Conservation (phyloP, 108 stramenopile species). For the Cyclotella choctawhatcheeana region DNA sequence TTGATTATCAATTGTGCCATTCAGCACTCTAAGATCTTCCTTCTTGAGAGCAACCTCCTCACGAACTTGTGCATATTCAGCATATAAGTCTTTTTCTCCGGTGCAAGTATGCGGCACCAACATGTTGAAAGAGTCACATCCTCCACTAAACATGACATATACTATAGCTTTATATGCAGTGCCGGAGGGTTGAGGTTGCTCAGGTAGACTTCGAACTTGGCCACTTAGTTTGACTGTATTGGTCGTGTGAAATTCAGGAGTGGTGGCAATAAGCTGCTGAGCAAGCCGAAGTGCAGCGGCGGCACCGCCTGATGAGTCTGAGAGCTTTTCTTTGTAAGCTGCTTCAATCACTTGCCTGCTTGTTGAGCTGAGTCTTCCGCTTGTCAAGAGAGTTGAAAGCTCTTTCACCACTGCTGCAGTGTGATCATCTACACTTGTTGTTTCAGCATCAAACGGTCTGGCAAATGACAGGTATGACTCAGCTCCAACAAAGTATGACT, state of each 20-base stretch:
- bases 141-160: conserved; percentile 57
- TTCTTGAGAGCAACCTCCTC: conserved; percentile 44
- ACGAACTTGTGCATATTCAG: conserved; percentile 38
- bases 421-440: conserved; percentile 26
- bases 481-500: conserved; percentile 32
- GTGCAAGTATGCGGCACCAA: conserved; percentile 53
- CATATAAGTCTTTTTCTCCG: conserved; percentile 35
- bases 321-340: conserved; percentile 25
- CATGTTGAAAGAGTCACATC: conserved; percentile 63
- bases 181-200: conserved; percentile 17
- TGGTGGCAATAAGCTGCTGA: conserved; percentile 27
- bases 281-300: conserved; percentile 33
- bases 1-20: conserved; percentile 49
- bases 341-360: conserved; percentile 31
- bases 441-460: conserved; percentile 22
- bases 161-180: conserved; percentile 64
- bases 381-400: conserved; percentile 54
- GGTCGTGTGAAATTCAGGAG: conserved; percentile 59
- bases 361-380: conserved; percentile 51
- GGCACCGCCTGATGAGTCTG: conserved; percentile 13
- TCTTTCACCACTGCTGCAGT: conserved; percentile 36
- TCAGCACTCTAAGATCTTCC: conserved; percentile 20
- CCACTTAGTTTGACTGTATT: conserved; percentile 35
- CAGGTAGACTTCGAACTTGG: conserved; percentile 3
- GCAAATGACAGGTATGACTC: conserved; percentile 30